Evolutionary conservation across 176 grass and related monocot genomes (phyloP).

Genomic region (Oryza longistaminata): DNA sequence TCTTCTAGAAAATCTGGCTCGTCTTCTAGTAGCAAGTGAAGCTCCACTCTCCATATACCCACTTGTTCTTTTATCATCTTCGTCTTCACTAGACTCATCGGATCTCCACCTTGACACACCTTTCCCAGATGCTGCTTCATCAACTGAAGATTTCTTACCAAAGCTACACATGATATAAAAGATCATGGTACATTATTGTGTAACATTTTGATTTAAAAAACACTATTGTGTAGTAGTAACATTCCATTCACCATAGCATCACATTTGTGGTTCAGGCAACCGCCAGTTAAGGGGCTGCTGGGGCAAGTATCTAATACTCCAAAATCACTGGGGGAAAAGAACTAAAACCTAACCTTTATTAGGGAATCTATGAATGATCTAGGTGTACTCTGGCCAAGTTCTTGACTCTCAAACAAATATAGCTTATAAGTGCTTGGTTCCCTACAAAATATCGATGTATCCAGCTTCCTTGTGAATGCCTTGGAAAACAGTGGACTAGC

Average conservation of each 20-base stretch:
- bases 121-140: constrained; percentile 26
- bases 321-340: background rate
- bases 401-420: background rate
- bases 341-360: background rate
- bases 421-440: background rate
- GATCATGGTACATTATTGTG: background rate
- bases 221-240: background rate
- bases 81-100: constrained; percentile 75
- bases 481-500: background rate
- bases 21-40: constrained; percentile 47
- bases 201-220: background rate
- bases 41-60: constrained; percentile 32
- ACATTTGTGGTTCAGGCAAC: background rate
- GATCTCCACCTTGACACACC: constrained; percentile 76
- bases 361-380: background rate
- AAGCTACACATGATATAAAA: constrained; percentile 31
- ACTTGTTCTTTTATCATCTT: constrained; percentile 36
- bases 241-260: background rate
- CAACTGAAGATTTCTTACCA: constrained; percentile 24
- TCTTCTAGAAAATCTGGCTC: constrained; percentile 46
- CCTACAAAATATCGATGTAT: background rate
- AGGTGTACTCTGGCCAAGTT: background rate
- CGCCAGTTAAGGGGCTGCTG: background rate
- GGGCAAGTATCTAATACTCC: background rate
- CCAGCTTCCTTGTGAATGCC: background rate